Base-by-base conservation (phyloP, 2,329 filamentous ascomycete species). In the Sporothrix pseudoabietina region DNA sequence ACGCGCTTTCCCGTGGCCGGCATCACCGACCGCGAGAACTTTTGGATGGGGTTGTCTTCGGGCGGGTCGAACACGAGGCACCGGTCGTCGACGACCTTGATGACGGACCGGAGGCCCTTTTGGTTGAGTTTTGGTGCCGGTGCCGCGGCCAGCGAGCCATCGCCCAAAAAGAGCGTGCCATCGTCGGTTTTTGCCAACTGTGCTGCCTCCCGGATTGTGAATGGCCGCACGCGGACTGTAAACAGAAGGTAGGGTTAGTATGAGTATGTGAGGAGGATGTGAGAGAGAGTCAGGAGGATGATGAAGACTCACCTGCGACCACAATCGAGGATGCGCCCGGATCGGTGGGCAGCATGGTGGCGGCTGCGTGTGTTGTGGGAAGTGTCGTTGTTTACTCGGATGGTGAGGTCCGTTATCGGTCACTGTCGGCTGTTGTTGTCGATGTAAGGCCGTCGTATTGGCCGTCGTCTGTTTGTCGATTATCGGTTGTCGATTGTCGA, bases 31-130 rank as follows among this genome's bases (percentile, higher is more conserved):
- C 91, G 88, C 41, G 92, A 92, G 82, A 98, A 97, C 77, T 91
- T 92, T 75, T 97, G 94, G 9, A 98, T 90, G 0, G 94, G 93
- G 79, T 90, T 97, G 80, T 98, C 94, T 82, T 99, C 96, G 57
- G 96, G 96, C 8, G 96, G 96, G 78, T 99, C 96, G 81, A 99
- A 99, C 44, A 99, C 91, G 80, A 99, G 84, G 84, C 96, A 98
- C 79, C 93, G 92, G 80, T 98, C 94, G 80, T 99, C 97, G 71
- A 99, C 88, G 26, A 99, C 94, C 83, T 98, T 98, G 83, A 99
- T 92, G 71, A 99, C 94, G 1, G 93, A 91, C 78, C 94, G 88
- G 73, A 99, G 90, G 8, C 97, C 96, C 79, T 94, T 94, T 78
- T 93, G 90, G 75, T 91, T 89, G 44, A 97, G 87, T 80, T 95